Base-by-base conservation (phyloP, 345 rosid genomes). In the Lumnitzera racemosa region DNA sequence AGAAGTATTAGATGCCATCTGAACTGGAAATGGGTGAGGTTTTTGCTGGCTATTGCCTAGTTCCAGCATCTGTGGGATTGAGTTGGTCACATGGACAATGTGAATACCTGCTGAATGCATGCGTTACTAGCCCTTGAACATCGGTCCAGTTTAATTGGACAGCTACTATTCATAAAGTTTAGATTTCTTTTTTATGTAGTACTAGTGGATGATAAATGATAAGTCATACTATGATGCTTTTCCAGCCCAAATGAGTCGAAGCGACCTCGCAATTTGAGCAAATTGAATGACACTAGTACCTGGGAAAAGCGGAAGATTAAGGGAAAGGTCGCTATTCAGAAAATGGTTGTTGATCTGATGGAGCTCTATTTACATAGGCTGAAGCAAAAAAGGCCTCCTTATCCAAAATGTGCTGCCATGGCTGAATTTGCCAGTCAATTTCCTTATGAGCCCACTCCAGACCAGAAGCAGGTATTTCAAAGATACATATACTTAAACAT, bases 261-360 rank as follows among this genome's bases (percentile, higher is more conserved):
- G 80, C 85, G 60, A 70, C 96, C 98, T 27, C 72, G 75, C 61
- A 56, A 92, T 29, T 76, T 92, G 78, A 92, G 96, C 84, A 91
- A 89, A 59, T 76, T 92, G 75, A 83, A 65, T 68, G 96, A 92
- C 64, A 83, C 89, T 49, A 81, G 79, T 55, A 78, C 72, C 36
- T 92, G 96, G 98, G 90, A 89, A 74, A 87, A 75, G 77, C 83
- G 91, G 74, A 92, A 92, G 88, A 85, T 84, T 13, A 92, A 92
- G 73, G 96, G 98, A 36, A 92, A 83, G 76, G 88, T 92, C 63
- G 95, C 96, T 1, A 87, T 92, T 61, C 98, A 92, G 78, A 92
- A 87, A 75, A 92, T 92, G 98, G 95, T 89, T 57, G 96, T 92
- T 60, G 96, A 89, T 80, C 78, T 92, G 72, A 89, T 89, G 98